Evolutionary conservation across 192 early-diverging fungal genomes (phyloP), one percentile per base, ranked within the genome.

Genomic region (Coemansia sp.): DNA sequence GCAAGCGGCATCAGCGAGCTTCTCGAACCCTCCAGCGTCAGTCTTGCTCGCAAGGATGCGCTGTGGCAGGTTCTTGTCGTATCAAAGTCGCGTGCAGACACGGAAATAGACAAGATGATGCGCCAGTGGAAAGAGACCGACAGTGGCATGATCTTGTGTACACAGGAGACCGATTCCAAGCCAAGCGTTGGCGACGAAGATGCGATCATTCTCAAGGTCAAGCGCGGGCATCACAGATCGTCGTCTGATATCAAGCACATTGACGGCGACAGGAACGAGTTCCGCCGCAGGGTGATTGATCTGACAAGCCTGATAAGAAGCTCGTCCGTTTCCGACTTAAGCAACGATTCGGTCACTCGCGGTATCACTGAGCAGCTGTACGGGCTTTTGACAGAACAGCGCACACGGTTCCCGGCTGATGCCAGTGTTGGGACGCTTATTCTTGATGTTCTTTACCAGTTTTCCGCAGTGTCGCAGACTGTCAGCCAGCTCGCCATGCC

Each of bases 1-100:
- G 73, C 81, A 12, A 84, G 76, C 26, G 81, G 81, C 11, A 75
- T 84, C 61, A 84, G 74, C 68, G 81, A 84, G 73, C 74, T 84
- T 6, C 61, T 84, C 18, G 81, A 84, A 61, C 81, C 81, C 5
- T 76, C 76, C 1, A 76, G 73, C 19, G 81, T 84, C 26, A 84
- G 81, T 23, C 68, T 76, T 49, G 81, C 77, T 38, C 76, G 81
- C 49, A 75, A 71, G 48, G 81, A 84, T 57, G 77, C 74, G 37
- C 63, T 84, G n/a, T 79, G 81, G 81, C 81, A 84, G 61, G 77
- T 76, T 1, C 68, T 84, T 15, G 81, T 84, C 0, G 76, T 84
- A 23, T 79, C 73, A 10, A 84, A 84, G 56, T 79, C 81, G 38
- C 72, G 74, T 13, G 81, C 81, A 5, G 81, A 84, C 61, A 65